A percentile compares a stretch with the other conserved stretches of the same genome.
These are phyloP conservation scores for Aureobasidium subglaciale DNA, from an alignment of 2,329 filamentous ascomycete species.

Conservation along the genomic window DNA sequence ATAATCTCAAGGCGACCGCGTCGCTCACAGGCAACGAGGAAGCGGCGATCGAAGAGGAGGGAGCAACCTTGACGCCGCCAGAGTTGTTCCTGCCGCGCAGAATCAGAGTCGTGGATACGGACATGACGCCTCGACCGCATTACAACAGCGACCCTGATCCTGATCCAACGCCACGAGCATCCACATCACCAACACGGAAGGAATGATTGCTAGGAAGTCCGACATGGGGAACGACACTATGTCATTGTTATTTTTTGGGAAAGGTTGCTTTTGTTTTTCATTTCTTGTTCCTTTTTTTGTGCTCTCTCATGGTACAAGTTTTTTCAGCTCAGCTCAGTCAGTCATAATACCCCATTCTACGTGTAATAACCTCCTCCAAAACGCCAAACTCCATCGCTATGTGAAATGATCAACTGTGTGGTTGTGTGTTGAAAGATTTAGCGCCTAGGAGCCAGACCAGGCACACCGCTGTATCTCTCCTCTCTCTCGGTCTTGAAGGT, in stretches of 20 bases:
- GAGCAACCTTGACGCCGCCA: conserved; percentile 41
- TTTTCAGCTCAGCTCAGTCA: conserved; percentile 1
- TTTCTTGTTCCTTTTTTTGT: conserved; percentile 6
- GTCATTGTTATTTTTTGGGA: background rate
- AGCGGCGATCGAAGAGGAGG: conserved; percentile 24
- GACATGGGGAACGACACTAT: background rate
- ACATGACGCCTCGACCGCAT: background rate
- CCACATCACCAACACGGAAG: conserved; percentile 19
- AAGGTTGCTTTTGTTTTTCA: background rate
- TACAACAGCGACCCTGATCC: conserved; percentile 25
- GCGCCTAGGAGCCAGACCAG: conserved; percentile 41
- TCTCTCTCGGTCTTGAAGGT: conserved; percentile 98
- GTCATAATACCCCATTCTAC: conserved; percentile 10
- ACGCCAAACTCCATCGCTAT: conserved; percentile 14
- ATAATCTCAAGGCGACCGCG: conserved; percentile 5
- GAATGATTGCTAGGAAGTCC: background rate
- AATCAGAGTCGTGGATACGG: conserved; percentile 28
- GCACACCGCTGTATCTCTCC: conserved; percentile 69
- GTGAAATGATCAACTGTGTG: background rate
- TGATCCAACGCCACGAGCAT: conserved; percentile 36
- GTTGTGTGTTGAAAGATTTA: background rate
- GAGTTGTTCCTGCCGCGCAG: conserved; percentile 43
- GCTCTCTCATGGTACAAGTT: conserved; percentile 5
- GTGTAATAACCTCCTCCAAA: background rate
- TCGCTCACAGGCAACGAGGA: conserved; percentile 7